phyloP scores from a whole-genome alignment of 2,329 filamentous ascomycete species.

The Ilyonectria destructans region DNA sequence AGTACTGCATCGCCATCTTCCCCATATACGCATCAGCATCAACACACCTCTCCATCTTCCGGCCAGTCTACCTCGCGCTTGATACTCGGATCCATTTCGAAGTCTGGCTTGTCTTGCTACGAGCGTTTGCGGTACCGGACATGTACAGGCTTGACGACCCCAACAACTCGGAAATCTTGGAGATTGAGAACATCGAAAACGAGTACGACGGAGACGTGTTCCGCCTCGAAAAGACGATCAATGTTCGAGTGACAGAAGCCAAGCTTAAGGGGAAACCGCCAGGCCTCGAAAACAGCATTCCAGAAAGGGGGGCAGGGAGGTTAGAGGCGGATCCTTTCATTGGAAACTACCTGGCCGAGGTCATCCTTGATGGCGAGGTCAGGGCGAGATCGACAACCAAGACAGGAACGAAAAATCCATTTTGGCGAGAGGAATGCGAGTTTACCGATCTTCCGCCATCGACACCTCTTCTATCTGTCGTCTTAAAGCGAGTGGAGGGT shows the following conservation, averaged over 20 bases:
- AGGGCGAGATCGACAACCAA: constrained; percentile 83
- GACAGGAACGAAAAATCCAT: constrained; percentile 79
- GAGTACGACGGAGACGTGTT: constrained; percentile 68
- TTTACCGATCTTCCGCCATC: constrained; percentile 81
- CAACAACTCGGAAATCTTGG: constrained; percentile 61
- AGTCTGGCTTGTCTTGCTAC: constrained; percentile 94
- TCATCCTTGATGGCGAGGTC: constrained; percentile 85
- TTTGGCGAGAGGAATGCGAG: constrained; percentile 87
- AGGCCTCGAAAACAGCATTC: constrained; percentile 42
- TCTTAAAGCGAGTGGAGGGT: constrained; percentile 78
- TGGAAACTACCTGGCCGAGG: constrained; percentile 85
- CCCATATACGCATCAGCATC: constrained; percentile 89
- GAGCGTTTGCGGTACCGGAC: constrained; percentile 93
- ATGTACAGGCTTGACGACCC: constrained; percentile 79
- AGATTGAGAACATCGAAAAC: constrained; percentile 57
- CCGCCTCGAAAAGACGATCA: constrained; percentile 74
- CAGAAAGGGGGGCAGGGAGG: constrained; percentile 40
- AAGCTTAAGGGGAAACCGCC: constrained; percentile 66
- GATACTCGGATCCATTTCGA: constrained; percentile 94
- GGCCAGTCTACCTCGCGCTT: constrained; percentile 91
- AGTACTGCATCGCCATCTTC: constrained; percentile 96
- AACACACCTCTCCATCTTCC: constrained; percentile 81
- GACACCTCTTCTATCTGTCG: constrained; percentile 78
- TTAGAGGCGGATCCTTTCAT: constrained; percentile 62
- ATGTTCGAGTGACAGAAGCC: constrained; percentile 73